Evolutionary conservation across 176 grass and related monocot species (phyloP), one percentile per base, ranked within the genome.

Genomic region (Otatea glauca): DNA sequence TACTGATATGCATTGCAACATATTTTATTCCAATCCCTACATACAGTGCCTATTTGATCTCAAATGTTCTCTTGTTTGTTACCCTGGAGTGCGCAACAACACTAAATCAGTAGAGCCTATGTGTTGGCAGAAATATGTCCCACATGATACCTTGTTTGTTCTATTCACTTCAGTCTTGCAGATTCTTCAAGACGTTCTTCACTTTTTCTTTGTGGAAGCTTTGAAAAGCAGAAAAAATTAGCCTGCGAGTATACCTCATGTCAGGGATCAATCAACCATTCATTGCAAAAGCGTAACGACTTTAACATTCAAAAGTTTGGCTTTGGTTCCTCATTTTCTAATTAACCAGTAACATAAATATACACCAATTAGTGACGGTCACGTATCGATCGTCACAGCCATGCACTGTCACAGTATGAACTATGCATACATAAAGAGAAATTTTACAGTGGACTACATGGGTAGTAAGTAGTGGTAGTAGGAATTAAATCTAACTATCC

Each of bases 91-190:
- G 45, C 68, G 34, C 9, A 55, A 14, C 24, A 24, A 12, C 42
- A 67, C 3, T 24, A 23, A 29, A 18, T 25, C 44, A 21, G 8
- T 17, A 29, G 23, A 27, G 47, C 1, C 6, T 83, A 4, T 5
- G 58, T 17, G 6, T 34, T 37, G 58, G 23, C 29, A 0, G 42
- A 62, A 21, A 65, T 32, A 34, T 54, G n/a, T 42, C 51, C 44
- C 25, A 86, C 21, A 25, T 6, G 14, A 63, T 83, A 88, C 81
- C 86, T 84, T 70, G 3, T 4, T 72, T 82, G 63, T 65, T 64
- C 44, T 75, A 29, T 68, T 37, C 20, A 5, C 17, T 4, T 4
- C 35, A 37, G 35, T 65, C 29, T 27, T 38, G 41, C 23, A 20
- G n/a, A 42, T 21, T 29, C 10, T 7, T 37, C 32, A 1, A 24